These are phyloP conservation scores for Fusarium dimerum DNA, from an alignment of 2,329 filamentous ascomycete species.

Conservation along the genomic window DNA sequence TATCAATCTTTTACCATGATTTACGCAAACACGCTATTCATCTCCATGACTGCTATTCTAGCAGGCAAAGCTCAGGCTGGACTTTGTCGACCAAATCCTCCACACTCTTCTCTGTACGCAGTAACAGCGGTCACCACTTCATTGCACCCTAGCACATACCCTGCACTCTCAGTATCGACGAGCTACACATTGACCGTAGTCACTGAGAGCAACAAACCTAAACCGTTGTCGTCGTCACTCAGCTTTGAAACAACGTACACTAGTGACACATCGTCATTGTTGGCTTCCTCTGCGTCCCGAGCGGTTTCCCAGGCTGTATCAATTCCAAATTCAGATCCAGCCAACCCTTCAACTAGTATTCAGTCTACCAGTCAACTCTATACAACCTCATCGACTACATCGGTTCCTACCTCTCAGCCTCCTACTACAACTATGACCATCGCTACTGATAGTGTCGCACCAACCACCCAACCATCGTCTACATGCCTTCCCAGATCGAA, in stretches of 20 bases:
- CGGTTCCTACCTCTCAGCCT: not conserved
- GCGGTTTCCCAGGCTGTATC: not conserved
- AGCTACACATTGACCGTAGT: not conserved
- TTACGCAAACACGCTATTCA: no score
- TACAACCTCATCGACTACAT: not conserved
- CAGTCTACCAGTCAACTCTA: not conserved
- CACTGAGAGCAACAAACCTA: not conserved
- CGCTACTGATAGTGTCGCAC: constrained; percentile 9
- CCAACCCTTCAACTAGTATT: not conserved
- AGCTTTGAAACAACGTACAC: not conserved
- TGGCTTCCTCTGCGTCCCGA: not conserved
- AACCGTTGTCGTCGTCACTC: not conserved
- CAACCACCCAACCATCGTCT: constrained; percentile 7
- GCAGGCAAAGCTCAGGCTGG: not conserved
- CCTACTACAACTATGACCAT: not conserved
- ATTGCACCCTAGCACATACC: not conserved
- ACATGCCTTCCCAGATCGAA: constrained; percentile 6
- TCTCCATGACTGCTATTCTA: no score
- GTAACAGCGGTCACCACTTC: not conserved
- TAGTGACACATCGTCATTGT: not conserved
- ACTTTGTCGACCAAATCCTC: not conserved
- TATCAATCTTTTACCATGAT: no score
- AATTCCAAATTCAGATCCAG: not conserved
- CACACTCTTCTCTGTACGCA: not conserved
- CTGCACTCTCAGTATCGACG: not conserved